Base-by-base conservation (phyloP, 495 filamentous ascomycete genomes). In the Annulohypoxylon moriforme region DNA sequence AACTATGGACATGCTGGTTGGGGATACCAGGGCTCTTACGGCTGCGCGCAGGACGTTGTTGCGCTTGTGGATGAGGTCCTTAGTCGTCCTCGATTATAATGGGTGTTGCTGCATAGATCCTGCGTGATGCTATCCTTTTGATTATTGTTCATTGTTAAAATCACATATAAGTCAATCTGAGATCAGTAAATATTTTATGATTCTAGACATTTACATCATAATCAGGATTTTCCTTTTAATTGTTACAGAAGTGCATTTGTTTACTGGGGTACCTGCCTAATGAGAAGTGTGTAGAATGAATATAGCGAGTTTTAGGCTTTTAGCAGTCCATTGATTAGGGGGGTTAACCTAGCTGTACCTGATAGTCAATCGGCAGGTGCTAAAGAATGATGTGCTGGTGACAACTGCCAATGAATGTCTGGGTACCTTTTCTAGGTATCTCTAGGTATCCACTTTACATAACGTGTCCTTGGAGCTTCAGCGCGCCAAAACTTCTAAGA, bases 1-100 rank as follows among this genome's bases (percentile, higher is more conserved):
- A 95, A 97, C 71, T 99, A 99, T 77, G 96, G 96, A 9, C 95
- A 97, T 82, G 94, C 92, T 0, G 96, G 96, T 0, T 97, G 94
- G 84, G 96, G 90, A 61, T 94, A 97, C 75, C 96, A 99, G 78
- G 87, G 89, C 24, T 92, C 89, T 16, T 99, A 92, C 79, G 96
- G 96, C 1, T 94, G 92, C 81, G 89, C 94, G 0, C 81, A 89
- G 71, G 83, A 86, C 50, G 91, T 89, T 0, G 86, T 91, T 25
- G 85, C 85, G 71, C 78, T 98, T 77, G 92, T 97, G 16, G 86
- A 91, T 42, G 89, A 92, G 73, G 67, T 82, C 20, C 13, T 77
- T 4, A 62, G 42, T 8, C 60, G 55, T 10, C 42, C 69, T 9
- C 46, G 53, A 44, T 27, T 77, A 44, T 76, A 42, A 46, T 10